These are phyloP conservation scores for Geotrichum fermentans DNA, from an alignment of 1,139 yeast species.

Conservation along the genomic window DNA sequence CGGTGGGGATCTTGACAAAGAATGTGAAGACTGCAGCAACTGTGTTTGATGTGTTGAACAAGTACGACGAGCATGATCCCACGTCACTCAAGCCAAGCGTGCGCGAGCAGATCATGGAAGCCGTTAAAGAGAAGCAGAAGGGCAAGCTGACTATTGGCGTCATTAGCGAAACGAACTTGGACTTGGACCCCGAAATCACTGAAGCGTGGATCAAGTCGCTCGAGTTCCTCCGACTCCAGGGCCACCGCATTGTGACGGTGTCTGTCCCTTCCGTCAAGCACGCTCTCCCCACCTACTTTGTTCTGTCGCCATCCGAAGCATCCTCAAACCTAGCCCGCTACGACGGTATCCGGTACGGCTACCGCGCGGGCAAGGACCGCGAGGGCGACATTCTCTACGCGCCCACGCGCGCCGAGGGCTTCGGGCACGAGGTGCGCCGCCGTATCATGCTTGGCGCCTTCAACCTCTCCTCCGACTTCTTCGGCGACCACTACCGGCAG, in stretches of 20 bases:
- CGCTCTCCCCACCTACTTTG: conserved; percentile 79
- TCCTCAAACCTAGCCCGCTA: conserved; percentile 84
- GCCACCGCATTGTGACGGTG: conserved; percentile 57
- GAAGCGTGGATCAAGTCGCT: conserved; percentile 48
- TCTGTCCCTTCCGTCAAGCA: conserved; percentile 64
- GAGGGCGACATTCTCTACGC: conserved; percentile 45
- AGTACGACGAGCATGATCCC: conserved; percentile 70
- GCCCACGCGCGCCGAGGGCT: conserved; percentile 56
- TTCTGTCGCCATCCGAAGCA: conserved; percentile 89
- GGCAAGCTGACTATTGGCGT: conserved; percentile 54
- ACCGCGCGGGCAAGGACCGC: conserved; percentile 42
- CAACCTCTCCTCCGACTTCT: conserved; percentile 69
- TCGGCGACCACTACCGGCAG: conserved; percentile 69
- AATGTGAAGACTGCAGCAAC: conserved; percentile 43
- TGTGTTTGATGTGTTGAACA: conserved; percentile 56
- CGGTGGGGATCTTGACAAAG: conserved; percentile 76
- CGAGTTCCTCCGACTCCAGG: conserved; percentile 41
- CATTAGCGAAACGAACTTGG: conserved; percentile 61
- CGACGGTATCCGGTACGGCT: conserved; percentile 87
- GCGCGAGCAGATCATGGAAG: conserved; percentile 24
- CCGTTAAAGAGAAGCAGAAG: conserved; percentile 13
- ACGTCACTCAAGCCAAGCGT: conserved; percentile 51
- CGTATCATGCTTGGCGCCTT: conserved; percentile 83
- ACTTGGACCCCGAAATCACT: conserved; percentile 47
- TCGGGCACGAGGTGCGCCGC: conserved; percentile 79